phyloP scores from a whole-genome alignment of 1,139 yeast genomes.

The Debaryomyces nepalensis region DNA sequence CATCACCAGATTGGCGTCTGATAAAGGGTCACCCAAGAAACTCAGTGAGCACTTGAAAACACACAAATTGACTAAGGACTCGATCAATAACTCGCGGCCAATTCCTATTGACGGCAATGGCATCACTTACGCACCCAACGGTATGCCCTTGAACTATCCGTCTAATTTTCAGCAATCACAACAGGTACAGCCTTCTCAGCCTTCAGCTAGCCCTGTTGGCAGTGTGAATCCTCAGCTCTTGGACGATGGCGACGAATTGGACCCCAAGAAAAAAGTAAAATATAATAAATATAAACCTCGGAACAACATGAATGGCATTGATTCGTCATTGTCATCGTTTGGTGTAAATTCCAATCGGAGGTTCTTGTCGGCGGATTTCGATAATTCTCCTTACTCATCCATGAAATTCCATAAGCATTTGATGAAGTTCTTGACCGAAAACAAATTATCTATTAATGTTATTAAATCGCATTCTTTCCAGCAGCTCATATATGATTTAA shows the following conservation, averaged over 20 bases:
- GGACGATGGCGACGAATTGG: slow-evolving; percentile 13
- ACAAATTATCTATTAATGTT: slow-evolving; percentile 52
- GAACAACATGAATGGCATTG: slow-evolving; percentile 13
- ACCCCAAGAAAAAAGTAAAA: slow-evolving; percentile 14
- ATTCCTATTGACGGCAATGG: slow-evolving; percentile 47
- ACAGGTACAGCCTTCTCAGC: slow-evolving; percentile 14
- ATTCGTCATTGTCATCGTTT: slow-evolving; percentile 15
- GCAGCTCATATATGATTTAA: slow-evolving; percentile 54
- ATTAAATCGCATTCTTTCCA: slow-evolving; percentile 57
- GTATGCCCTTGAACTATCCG: slow-evolving; percentile 29
- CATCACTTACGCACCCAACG: slow-evolving; percentile 35
- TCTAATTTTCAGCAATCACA: slow-evolving; percentile 17
- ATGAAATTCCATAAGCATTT: slow-evolving; percentile 57
- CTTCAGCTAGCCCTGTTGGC: slow-evolving; percentile 8
- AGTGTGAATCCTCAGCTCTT: slow-evolving; percentile 11
- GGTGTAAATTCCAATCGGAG: slow-evolving; percentile 21
- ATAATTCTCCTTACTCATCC: slow-evolving; percentile 48
- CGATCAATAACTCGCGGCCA: slow-evolving; percentile 40
- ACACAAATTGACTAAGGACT: slow-evolving; percentile 50
- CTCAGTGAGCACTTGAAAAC: slow-evolving; percentile 60
- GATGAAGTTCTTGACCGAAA: slow-evolving; percentile 54
- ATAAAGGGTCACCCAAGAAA: slow-evolving; percentile 65
- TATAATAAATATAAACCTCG: slow-evolving; percentile 14
- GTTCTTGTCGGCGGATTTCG: slow-evolving; percentile 41
- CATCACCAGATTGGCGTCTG: slow-evolving; percentile 52